phyloP scores from a whole-genome alignment of 2,329 filamentous ascomycete genomes.

The Blastomyces silverae region DNA sequence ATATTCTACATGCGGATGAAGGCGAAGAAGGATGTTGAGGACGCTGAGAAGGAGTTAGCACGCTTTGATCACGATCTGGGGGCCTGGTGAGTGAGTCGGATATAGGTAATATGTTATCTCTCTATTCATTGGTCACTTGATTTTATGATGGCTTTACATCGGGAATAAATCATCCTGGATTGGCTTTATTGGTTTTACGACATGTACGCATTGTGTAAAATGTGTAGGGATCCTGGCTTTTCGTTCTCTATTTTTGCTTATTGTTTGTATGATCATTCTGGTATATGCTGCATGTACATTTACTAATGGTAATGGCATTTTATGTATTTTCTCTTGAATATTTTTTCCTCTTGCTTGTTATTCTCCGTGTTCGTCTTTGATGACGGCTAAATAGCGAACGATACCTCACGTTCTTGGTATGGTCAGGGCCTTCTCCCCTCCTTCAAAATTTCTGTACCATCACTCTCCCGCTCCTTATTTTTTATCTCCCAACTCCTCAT shows the following conservation, averaged over 20 bases:
- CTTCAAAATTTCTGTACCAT: background rate
- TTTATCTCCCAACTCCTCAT: background rate
- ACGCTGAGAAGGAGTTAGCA: conserved; percentile 80
- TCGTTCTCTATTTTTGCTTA: background rate
- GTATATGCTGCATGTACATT: background rate
- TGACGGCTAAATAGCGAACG: background rate
- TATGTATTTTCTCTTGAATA: background rate
- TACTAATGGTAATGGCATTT: background rate
- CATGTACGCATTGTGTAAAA: background rate
- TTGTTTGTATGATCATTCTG: background rate
- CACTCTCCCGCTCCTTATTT: background rate
- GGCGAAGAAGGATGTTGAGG: conserved; percentile 97
- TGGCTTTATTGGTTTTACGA: background rate
- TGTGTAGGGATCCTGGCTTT: background rate
- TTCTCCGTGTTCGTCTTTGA: background rate
- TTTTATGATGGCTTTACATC: background rate
- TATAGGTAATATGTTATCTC: background rate
- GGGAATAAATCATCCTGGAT: background rate
- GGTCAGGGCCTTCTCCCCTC: background rate
- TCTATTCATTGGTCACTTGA: conserved; percentile 2
- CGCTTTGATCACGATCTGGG: conserved; percentile 83
- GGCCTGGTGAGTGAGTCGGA: conserved; percentile 47
- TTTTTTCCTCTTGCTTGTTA: background rate
- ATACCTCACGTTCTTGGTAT: background rate
- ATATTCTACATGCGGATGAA: conserved; percentile 99